Evolutionary conservation across 495 filamentous ascomycete genomes (phyloP), one percentile per base, ranked within the genome.

Genomic region (Penicillium silybi): DNA sequence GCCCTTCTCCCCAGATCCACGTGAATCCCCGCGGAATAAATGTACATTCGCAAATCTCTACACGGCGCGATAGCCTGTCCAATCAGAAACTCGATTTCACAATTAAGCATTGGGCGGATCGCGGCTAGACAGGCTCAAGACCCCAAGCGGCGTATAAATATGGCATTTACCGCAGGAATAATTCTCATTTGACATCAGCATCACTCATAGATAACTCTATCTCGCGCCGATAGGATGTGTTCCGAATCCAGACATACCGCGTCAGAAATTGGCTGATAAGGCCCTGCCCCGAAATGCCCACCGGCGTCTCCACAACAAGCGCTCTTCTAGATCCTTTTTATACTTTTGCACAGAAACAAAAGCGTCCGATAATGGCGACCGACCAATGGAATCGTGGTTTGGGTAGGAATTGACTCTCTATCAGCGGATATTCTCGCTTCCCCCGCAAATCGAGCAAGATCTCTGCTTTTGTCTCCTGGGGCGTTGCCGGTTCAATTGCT

Each of bases 151-250:
- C 37, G 37, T 17, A 39, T 16, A 19, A n/a, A 1, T 6, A 19
- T 18, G 37, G 6, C n/a, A 1, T 18, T 17, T 17, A 39, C n/a
- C 32, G 20, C 37, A 16, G 46, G 20, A 48, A 41, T 19, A 11
- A 46, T 40, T 45, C 39, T 26, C 18, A 42, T 42, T 46, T 44
- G 46, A 46, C 38, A 53, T 48, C 9, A 25, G 51, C 18, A 51
- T 26, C 15, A 27, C 20, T 22, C 18, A 41, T 25, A 44, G 26
- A 46, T 46, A 40, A 17, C 45, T 41, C 20, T 22, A 48, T 39
- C 18, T 11, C 25, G 13, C 6, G 0, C 17, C 6, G 52, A 52
- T 52, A 56, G 44, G 44, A 47, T 15, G 25, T 16, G 9, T 23
- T 43, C 51, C 43, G 25, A 44, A 34, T n/a, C 38, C 17, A 32